phyloP scores from a whole-genome alignment of 768 basidiomycete species.

The Mycena vulgaris region DNA sequence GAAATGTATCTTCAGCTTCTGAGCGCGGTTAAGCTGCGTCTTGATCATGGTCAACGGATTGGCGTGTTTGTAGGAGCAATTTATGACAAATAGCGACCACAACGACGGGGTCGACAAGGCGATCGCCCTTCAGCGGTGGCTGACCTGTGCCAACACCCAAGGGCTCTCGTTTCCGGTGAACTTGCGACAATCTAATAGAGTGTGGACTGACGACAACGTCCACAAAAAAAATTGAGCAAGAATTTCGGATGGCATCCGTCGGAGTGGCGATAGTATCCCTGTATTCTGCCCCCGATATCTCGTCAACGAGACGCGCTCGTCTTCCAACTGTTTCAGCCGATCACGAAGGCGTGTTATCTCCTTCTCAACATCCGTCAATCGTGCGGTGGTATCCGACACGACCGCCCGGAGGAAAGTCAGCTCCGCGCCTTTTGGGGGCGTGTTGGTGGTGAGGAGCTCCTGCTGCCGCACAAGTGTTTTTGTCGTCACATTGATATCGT shows the following conservation, averaged over 20 bases:
- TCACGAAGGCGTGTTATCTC: background rate
- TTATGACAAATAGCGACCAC: background rate
- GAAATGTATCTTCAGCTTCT: background rate
- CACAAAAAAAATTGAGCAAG: conserved; percentile 2
- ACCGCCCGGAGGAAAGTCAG: background rate
- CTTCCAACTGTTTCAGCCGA: background rate
- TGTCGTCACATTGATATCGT: background rate
- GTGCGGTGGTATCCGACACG: background rate
- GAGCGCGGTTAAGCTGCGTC: conserved; percentile 4
- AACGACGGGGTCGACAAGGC: background rate
- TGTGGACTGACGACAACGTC: background rate
- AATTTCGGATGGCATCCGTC: conserved; percentile 5
- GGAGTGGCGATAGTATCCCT: background rate
- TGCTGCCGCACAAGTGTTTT: background rate
- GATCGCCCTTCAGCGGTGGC: conserved; percentile 8
- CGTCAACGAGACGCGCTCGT: background rate
- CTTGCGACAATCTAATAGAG: no score
- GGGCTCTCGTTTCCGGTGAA: background rate
- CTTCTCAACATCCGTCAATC: background rate
- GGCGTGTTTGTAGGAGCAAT: background rate
- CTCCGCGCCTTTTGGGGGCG: background rate
- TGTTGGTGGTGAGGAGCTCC: background rate
- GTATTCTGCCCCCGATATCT: background rate
- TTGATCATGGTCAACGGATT: conserved; percentile 6
- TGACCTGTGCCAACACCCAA: conserved; percentile 6